Conservation (phyloP, 2,329 filamentous ascomycete genomes). For the Hymenoscyphus salicellus region DNA sequence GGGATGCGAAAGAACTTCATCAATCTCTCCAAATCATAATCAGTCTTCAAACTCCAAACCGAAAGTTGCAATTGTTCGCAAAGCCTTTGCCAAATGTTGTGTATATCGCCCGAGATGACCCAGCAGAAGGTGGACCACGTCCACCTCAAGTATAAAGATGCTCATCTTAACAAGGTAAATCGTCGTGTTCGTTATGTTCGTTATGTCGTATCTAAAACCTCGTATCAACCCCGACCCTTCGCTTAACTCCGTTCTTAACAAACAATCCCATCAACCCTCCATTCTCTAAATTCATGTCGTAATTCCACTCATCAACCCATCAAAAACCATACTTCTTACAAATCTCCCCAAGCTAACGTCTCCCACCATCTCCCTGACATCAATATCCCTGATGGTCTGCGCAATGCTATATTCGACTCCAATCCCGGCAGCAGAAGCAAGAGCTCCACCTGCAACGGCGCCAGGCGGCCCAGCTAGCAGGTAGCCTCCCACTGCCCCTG, state of each 20-base stretch:
- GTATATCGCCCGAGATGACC: too few species aligned
- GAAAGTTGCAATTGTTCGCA: too few species aligned
- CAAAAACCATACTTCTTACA: neutral
- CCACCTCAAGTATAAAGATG: neutral
- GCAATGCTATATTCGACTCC: neutral
- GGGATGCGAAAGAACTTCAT: too few species aligned
- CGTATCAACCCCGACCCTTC: neutral
- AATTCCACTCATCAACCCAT: neutral
- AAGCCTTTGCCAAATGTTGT: too few species aligned
- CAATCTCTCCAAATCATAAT: too few species aligned
- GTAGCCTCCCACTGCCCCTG: neutral
- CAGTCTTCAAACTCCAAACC: too few species aligned
- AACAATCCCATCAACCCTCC: neutral
- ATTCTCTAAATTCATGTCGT: neutral
- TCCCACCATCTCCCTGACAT: neutral
- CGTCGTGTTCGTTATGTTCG: neutral
- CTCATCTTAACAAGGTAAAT: neutral
- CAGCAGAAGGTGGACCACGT: neutral
- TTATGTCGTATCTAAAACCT: neutral
- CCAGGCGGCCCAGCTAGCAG: neutral
- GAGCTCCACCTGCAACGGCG: neutral
- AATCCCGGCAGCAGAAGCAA: neutral
- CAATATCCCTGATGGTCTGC: neutral
- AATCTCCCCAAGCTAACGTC: neutral
- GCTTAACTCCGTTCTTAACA: neutral